These are phyloP conservation scores for Cicer chorassanicum DNA, from an alignment of 306 rosid species.

Conservation along the genomic window DNA sequence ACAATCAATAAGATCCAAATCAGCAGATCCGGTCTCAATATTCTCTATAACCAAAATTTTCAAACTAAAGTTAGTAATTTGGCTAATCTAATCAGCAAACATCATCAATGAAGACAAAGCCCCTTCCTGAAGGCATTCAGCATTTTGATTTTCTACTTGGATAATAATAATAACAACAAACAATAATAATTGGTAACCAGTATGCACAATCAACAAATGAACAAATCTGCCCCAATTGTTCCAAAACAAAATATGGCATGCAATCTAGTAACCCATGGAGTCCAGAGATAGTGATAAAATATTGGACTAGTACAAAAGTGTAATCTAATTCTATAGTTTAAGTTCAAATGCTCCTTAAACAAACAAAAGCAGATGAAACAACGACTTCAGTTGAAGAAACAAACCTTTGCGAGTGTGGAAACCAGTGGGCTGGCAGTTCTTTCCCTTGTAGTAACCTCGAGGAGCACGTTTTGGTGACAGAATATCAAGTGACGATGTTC, in stretches of 20 bases:
- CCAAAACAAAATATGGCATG: slow-evolving; percentile 3
- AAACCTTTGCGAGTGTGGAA: slow-evolving; percentile 86
- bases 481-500: slow-evolving; percentile 65
- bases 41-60: not conserved
- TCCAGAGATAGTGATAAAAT: slow-evolving; percentile 6
- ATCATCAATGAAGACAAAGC: not conserved
- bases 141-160: slow-evolving; percentile 4
- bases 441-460: slow-evolving; percentile 80
- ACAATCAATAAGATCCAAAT: slow-evolving; percentile 23
- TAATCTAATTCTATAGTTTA: not conserved
- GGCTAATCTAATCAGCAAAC: slow-evolving; percentile 12
- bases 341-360: slow-evolving; percentile 4
- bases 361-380: not conserved
- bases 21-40: not conserved
- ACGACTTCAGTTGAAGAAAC: slow-evolving; percentile 3
- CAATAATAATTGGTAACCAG: not conserved
- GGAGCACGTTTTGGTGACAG: slow-evolving; percentile 86
- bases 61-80: slow-evolving; percentile 12
- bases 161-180: not conserved
- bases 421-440: slow-evolving; percentile 91
- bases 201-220: not conserved
- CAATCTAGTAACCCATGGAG: slow-evolving; percentile 17
- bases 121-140: not conserved
- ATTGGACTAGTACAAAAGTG: not conserved
- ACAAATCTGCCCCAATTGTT: slow-evolving; percentile 6